These are phyloP conservation scores for Fonsecaea nubica DNA, from an alignment of 2,329 filamentous ascomycete genomes.

Conservation along the genomic window DNA sequence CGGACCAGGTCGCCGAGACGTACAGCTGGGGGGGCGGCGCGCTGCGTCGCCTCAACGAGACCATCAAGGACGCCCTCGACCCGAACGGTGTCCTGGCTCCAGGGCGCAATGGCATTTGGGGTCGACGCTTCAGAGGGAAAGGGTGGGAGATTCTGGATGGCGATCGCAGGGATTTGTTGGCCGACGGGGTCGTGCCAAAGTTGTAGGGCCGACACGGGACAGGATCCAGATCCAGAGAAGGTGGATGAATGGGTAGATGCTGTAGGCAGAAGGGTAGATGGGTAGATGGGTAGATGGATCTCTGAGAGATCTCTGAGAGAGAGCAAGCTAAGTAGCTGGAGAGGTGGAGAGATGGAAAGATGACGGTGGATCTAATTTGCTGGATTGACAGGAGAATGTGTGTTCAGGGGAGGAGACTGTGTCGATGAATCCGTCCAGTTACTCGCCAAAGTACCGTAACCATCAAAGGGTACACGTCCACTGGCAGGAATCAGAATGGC, in stretches of 20 bases:
- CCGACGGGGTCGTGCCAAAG: slow-evolving; percentile 31
- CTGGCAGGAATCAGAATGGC: too few species aligned
- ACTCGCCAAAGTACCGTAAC: too few species aligned
- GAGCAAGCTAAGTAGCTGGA: too few species aligned
- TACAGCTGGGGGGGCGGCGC: slow-evolving; percentile 54
- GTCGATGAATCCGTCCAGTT: too few species aligned
- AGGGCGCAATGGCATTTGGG: slow-evolving; percentile 56
- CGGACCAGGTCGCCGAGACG: slow-evolving; percentile 55
- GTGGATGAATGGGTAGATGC: background rate
- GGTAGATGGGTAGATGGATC: too few species aligned
- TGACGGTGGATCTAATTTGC: too few species aligned
- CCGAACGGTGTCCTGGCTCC: slow-evolving; percentile 58
- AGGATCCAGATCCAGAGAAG: background rate
- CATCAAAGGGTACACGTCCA: too few species aligned
- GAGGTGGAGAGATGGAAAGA: too few species aligned
- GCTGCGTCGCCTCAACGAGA: slow-evolving; percentile 53
- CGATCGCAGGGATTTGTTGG: slow-evolving; percentile 31
- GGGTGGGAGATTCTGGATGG: slow-evolving; percentile 37
- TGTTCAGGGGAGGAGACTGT: too few species aligned
- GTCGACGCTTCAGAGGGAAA: slow-evolving; percentile 25
- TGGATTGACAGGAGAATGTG: too few species aligned
- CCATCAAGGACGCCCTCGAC: slow-evolving; percentile 57
- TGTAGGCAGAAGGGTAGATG: background rate
- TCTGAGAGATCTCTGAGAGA: too few species aligned
- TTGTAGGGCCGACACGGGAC: background rate